Evolutionary conservation across 75 land plant species (phyloP).

Genomic region (Pinus tabuliformis): DNA sequence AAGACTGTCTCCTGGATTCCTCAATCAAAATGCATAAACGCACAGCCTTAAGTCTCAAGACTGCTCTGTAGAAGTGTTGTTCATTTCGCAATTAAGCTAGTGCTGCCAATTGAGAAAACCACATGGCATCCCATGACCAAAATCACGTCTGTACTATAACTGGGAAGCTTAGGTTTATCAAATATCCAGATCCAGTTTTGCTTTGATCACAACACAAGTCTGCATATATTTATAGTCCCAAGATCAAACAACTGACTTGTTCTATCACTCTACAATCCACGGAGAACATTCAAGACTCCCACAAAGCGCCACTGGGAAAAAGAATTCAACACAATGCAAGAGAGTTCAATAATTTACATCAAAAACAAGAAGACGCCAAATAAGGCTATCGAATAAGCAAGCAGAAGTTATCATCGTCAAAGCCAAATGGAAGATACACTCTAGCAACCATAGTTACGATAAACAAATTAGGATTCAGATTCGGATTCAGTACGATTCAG

Average conservation of each 20-base stretch:
- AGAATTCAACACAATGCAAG: not conserved
- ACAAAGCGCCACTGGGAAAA: not conserved
- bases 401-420: not conserved
- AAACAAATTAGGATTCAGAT: too few species aligned
- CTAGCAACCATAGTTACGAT: not conserved
- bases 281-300: not conserved
- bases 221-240: not conserved
- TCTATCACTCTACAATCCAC: not conserved
- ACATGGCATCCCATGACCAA: not conserved
- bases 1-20: not conserved
- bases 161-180: not conserved
- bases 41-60: not conserved
- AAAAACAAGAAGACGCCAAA: not conserved
- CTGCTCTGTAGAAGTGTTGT: not conserved
- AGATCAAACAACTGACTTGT: not conserved
- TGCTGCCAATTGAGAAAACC: not conserved
- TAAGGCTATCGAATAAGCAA: not conserved
- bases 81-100: not conserved
- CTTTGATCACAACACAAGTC: not conserved
- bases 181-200: not conserved
- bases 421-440: conserved; percentile 1
- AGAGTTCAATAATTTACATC: not conserved
- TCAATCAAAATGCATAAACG: not conserved
- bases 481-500: too few species aligned
- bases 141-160: not conserved